Evolutionary conservation across 495 filamentous ascomycete genomes (phyloP).

Genomic region (Neurospora cerealis): DNA sequence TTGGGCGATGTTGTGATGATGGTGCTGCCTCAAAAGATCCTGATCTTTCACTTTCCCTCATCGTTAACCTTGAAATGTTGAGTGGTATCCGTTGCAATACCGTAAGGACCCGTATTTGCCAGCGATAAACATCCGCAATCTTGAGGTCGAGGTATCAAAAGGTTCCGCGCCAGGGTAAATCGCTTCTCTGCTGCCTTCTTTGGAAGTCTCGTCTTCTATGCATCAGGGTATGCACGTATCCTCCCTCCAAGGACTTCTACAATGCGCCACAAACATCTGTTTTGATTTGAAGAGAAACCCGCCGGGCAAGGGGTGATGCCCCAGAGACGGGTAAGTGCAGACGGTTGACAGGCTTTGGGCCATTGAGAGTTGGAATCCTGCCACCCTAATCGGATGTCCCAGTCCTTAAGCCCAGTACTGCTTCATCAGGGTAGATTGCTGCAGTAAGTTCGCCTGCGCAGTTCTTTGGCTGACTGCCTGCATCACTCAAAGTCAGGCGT

Average conservation of each 20-base stretch:
- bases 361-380: slow-evolving; percentile 7
- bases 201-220: slow-evolving; percentile 22
- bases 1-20: background rate
- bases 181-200: slow-evolving; percentile 9
- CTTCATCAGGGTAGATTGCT: background rate
- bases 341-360: slow-evolving; percentile 14
- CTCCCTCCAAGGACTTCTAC: slow-evolving; percentile 18
- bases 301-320: slow-evolving; percentile 11
- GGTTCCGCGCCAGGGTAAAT: slow-evolving; percentile 1
- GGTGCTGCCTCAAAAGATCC: background rate
- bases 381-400: slow-evolving; percentile 8
- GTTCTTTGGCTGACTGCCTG: background rate
- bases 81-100: background rate
- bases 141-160: slow-evolving; percentile 7
- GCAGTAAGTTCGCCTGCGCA: slow-evolving; percentile 1
- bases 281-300: slow-evolving; percentile 17
- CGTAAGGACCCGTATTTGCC: background rate
- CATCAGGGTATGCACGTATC: slow-evolving; percentile 23
- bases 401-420: slow-evolving; percentile 1
- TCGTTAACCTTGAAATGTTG: background rate
- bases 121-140: slow-evolving; percentile 5
- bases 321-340: slow-evolving; percentile 23
- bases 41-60: background rate
- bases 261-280: slow-evolving; percentile 19
- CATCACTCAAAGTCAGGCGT: background rate